Base-by-base conservation (phyloP, 2,329 filamentous ascomycete genomes). In the Cucurbitaria berberidis region DNA sequence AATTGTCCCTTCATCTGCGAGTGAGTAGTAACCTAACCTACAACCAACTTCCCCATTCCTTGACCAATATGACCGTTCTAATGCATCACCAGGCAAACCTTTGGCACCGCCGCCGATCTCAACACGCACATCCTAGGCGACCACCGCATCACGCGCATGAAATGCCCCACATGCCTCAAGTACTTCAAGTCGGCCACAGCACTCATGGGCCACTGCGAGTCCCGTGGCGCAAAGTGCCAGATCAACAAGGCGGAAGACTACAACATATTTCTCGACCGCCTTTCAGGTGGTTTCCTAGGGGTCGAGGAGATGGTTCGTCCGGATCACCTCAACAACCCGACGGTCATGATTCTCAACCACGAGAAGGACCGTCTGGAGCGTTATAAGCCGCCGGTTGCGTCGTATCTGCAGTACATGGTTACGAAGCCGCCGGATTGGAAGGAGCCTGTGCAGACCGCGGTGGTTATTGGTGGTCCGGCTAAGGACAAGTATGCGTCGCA, bases 1-100 rank as follows among this genome's bases (percentile, higher is more conserved):
- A 75, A 70, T 48, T 89, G 86, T 48, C 86, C 85, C 0, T 78
- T 82, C 49, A 60, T 68, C 3, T 88, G 86, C 79, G 72, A 74
- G 79, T 84, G 75, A 76, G 69, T 64, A 5, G n/a, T n/a, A n/a
- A n/a, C n/a, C n/a, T n/a, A n/a, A n/a, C n/a, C n/a, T n/a, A n/a
- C n/a, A n/a, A n/a, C n/a, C n/a, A n/a, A n/a, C n/a, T n/a, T n/a
- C n/a, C n/a, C n/a, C n/a, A n/a, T n/a, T n/a, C n/a, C n/a, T n/a
- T n/a, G n/a, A n/a, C n/a, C n/a, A n/a, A n/a, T n/a, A n/a, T 5
- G 13, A 34, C 5, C 13, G 30, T 4, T 34, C 55, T 55, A 48
- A 60, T 2, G 13, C n/a, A n/a, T 35, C 9, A 13, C 9, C 29
- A 72, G 65, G 29, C 68, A 72, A 29, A 63, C 27, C 3, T 75